phyloP scores from a whole-genome alignment of 2,329 filamentous ascomycete genomes.

The Fusarium ramigenum region DNA sequence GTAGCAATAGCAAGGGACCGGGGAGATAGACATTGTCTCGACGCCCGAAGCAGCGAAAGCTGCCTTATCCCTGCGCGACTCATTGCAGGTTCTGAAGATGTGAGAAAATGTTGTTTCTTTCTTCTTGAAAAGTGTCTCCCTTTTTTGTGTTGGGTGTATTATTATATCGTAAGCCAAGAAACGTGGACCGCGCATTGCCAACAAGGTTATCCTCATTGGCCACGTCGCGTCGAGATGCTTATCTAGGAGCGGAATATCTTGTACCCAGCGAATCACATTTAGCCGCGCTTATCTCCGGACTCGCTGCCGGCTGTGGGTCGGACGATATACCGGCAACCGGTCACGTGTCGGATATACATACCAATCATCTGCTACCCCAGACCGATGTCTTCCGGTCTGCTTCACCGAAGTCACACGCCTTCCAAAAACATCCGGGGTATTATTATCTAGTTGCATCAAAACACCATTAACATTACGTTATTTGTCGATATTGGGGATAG shows the following conservation, averaged over 20 bases:
- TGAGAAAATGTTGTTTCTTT: background rate
- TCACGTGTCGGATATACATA: conserved; percentile 22
- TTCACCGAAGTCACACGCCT: conserved; percentile 20
- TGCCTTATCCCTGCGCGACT: conserved; percentile 30
- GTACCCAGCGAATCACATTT: background rate
- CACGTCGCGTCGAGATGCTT: background rate
- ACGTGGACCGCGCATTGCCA: conserved; percentile 13
- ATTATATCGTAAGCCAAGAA: conserved; percentile 15
- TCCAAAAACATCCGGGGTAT: conserved; percentile 21
- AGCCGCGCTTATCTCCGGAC: background rate
- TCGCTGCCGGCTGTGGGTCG: conserved; percentile 24
- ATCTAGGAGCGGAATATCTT: conserved; percentile 24
- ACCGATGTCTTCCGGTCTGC: conserved; percentile 21
- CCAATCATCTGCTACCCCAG: conserved; percentile 13
- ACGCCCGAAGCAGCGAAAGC: conserved; percentile 31
- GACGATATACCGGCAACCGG: conserved; percentile 15
- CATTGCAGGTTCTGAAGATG: conserved; percentile 1
- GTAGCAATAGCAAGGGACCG: conserved; percentile 23
- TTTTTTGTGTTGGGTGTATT: conserved; percentile 6
- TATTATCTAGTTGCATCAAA: conserved; percentile 23
- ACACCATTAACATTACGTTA: conserved; percentile 8
- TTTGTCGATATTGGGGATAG: background rate
- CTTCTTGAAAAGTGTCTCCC: background rate
- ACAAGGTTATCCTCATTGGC: conserved; percentile 22
- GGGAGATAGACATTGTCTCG: conserved; percentile 22